phyloP scores from a whole-genome alignment of 768 basidiomycete genomes.

The Tricholoma bakamatsutake region DNA sequence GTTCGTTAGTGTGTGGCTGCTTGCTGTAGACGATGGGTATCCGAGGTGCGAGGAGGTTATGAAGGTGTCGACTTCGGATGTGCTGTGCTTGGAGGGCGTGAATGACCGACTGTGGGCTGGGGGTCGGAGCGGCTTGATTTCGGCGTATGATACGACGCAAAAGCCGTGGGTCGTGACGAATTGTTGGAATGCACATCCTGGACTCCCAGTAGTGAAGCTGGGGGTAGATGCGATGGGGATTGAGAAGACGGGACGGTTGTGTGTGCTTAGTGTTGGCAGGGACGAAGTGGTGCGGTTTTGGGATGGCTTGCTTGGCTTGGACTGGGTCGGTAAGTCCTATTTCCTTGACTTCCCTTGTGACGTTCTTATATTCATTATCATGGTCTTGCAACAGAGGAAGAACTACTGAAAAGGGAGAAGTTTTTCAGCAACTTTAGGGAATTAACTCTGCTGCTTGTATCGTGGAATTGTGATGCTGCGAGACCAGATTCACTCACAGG shows the following conservation, averaged over 20 bases:
- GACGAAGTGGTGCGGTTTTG: conserved; percentile 75
- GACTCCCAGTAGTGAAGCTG: conserved; percentile 57
- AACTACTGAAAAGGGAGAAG: conserved; percentile 67
- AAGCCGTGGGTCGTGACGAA: conserved; percentile 87
- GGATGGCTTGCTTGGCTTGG: conserved; percentile 82
- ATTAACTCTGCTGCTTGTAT: conserved; percentile 71
- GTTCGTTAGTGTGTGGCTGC: conserved; percentile 75
- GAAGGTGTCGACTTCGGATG: conserved; percentile 76
- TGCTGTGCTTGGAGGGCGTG: conserved; percentile 82
- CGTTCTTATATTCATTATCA: neutral
- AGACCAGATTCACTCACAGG: conserved; percentile 70
- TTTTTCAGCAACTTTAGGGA: conserved; percentile 77
- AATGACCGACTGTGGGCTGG: conserved; percentile 85
- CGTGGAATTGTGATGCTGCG: conserved; percentile 92
- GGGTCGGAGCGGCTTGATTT: conserved; percentile 72
- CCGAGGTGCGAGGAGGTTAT: conserved; percentile 69
- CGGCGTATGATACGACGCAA: conserved; percentile 68
- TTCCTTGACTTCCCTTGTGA: neutral
- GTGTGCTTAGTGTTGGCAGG: conserved; percentile 69
- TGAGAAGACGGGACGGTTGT: conserved; percentile 58
- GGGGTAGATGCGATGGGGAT: conserved; percentile 71
- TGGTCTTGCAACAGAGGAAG: conserved; percentile 47
- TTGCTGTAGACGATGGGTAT: conserved; percentile 46
- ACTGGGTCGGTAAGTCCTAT: conserved; percentile 75
- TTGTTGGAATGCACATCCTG: conserved; percentile 76